Base-by-base conservation (phyloP, 345 rosid species). In the Salix arbutifolia region DNA sequence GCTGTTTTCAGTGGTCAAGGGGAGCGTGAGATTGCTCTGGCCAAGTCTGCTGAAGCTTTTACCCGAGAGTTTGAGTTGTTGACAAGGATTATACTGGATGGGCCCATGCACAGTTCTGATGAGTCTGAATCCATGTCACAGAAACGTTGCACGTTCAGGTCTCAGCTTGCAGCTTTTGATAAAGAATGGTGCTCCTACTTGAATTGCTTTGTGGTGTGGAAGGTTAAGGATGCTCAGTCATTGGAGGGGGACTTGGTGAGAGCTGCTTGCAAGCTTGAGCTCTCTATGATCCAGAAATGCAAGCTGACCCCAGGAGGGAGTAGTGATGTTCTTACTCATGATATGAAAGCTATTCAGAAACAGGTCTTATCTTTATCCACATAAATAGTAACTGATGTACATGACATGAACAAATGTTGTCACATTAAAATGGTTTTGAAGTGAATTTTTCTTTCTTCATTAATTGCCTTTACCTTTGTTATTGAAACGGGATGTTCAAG, bases 191-290 rank as follows among this genome's bases (percentile, higher is more conserved):
- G 93, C 73, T 82, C 85, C 66, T 96, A 90, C 77, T 75, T 96
- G 86, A 94, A 89, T 80, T 88, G 90, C 62, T 96, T 96, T 88
- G 99, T 87, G 69, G 91, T 85, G 83, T 96, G 99, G 99, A 96
- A 96, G 83, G 97, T 92, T 66, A 94, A 91, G 85, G 99, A 96
- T 84, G 99, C 99, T 19, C 88, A 84, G 84, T 75, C 85, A 64
- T 81, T 96, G 88, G 97, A 92, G 84, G 93, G 88, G 76, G 97
- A 96, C 82, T 82, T 96, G 84, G 97, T 92, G 8, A 89, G 95
- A 85, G 98, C 99, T 21, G 99, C 98, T 30, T 96, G 99, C 88
- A 97, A 93, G 87, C 98, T 96, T 69, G 99, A 96, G 87, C 92
- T 93, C 46, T 96, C 97, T 58, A 96, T 96, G 99, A 91, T 96